Evolutionary conservation across 2,329 filamentous ascomycete species (phyloP), one percentile per base, ranked within the genome.

Genomic region (Stagonosporopsis vannaccii): DNA sequence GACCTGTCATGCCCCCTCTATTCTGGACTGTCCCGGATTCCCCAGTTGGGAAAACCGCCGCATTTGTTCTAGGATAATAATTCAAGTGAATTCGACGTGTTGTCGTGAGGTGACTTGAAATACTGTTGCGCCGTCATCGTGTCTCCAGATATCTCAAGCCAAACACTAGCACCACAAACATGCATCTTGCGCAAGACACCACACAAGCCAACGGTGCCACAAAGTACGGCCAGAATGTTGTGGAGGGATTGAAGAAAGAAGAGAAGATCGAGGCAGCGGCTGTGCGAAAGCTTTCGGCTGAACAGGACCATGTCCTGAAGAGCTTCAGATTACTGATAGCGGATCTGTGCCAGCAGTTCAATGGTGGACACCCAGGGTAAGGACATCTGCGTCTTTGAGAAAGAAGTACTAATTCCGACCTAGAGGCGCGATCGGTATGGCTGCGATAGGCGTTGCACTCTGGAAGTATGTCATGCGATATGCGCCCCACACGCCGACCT

Each of bases 341-440:
- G 40, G 88, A 90, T 68, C 75, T 90, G 3, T 90, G 87, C 65
- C 82, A 90, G 69, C 87, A 90, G 61, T 90, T 89, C 73, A 85
- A 85, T 59, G 87, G 87, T 32, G 88, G 88, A 0, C 88, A 90
- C 67, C 87, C 87, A 17, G 87, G 87, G 84, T 87, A 77, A 63
- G 79, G 47, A 42, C 36, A 7, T 9, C 12, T 19, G 2, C 7
- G 3, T 37, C 19, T 15, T 8, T 32, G 12, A 25, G n/a, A 12
- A 6, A 13, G 36, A 17, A 6, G 19, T 22, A 33, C 59, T 65
- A 41, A 65, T 15, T 22, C 2, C 33, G 2, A 1, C 12, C 11
- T 37, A 82, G 81, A 56, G 80, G 80, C 51, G 83, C 84, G n/a
- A 85, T 86, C 72, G 84, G 84, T 35, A 86, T 87, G 77, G 84